Conservation (phyloP, 495 filamentous ascomycete genomes). For the Chlorociboria aeruginascens region DNA sequence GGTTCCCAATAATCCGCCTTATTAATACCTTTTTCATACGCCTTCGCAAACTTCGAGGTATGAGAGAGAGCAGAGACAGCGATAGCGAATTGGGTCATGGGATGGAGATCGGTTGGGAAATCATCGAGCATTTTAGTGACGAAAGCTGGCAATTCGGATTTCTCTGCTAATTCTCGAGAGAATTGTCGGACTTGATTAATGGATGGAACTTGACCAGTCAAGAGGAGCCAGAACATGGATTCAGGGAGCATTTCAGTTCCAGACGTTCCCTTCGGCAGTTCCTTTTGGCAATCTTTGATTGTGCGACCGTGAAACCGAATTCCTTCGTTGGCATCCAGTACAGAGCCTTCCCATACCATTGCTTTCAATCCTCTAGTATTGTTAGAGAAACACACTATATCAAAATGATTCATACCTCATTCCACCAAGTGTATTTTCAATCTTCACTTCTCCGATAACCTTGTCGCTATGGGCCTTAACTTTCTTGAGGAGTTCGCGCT, state of each 20-base stretch:
- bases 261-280: slow-evolving; percentile 83
- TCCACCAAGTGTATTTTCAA: slow-evolving; percentile 88
- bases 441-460: slow-evolving; percentile 79
- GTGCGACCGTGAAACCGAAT: slow-evolving; percentile 97
- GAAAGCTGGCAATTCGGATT: slow-evolving; percentile 71
- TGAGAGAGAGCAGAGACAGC: slow-evolving; percentile 90
- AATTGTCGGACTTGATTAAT: slow-evolving; percentile 68
- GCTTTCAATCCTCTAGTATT: slow-evolving; percentile 65
- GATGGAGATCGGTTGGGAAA: slow-evolving; percentile 81
- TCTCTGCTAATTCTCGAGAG: slow-evolving; percentile 76
- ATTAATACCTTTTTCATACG: slow-evolving; percentile 77
- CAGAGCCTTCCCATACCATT: slow-evolving; percentile 98
- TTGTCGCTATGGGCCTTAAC: slow-evolving; percentile 79
- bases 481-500: slow-evolving; percentile 82
- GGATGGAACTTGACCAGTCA: slow-evolving; percentile 86
- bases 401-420: slow-evolving; percentile 53
- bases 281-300: slow-evolving; percentile 92
- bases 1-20: slow-evolving; percentile 99
- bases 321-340: slow-evolving; percentile 91
- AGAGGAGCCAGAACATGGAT: slow-evolving; percentile 97
- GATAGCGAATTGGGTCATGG: slow-evolving; percentile 96
- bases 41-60: slow-evolving; percentile 81
- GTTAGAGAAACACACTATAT: background rate
- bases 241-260: slow-evolving; percentile 99
- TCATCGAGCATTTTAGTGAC: slow-evolving; percentile 80